Base-by-base conservation (phyloP, 176 grass and related monocot species). In the Puccinellia tenuiflora region DNA sequence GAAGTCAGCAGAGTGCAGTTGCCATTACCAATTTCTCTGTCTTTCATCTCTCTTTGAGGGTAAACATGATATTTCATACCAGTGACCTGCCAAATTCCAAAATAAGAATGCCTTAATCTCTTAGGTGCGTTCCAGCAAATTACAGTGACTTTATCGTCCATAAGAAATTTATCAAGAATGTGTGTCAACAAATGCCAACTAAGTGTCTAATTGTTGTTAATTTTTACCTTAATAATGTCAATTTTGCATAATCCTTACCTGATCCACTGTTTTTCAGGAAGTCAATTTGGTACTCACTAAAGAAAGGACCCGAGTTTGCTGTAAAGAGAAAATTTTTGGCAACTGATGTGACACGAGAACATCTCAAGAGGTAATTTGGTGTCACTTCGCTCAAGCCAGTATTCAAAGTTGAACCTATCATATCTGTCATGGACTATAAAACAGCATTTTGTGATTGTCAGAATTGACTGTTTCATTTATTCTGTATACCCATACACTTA, bases 311-410 rank as follows among this genome's bases (percentile, higher is more conserved):
- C 13, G 89, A 99, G 76, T 99, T 94, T 67, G 91, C 94, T 83
- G 21, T 82, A 65, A 89, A 99, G 85, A 99, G 96, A 65, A 94
- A 94, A 90, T 89, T 81, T 16, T 81, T 92, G 56, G 93, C 91
- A 29, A 99, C 93, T 90, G 91, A 99, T 96, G 89, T 96, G 69
- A 96, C 83, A 81, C 67, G 89, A 85, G 96, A 99, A 85, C 91
- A 99, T 83, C 86, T 96, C 9, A 87, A 90, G 54, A 96, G 91
- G 96, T 99, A 95, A 57, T 79, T 80, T 86, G 40, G 24, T 73
- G 62, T 18, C 70, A 68, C 45, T 79, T 82, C 1, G 72, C 20
- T 54, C 35, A n/a, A n/a, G n/a, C n/a, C n/a, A n/a, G n/a, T n/a
- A n/a, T n/a, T n/a, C n/a, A n/a, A n/a, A n/a, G n/a, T n/a, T n/a